These are phyloP conservation scores for Tuber calosporum DNA, from an alignment of 495 filamentous ascomycete species.

Conservation along the genomic window DNA sequence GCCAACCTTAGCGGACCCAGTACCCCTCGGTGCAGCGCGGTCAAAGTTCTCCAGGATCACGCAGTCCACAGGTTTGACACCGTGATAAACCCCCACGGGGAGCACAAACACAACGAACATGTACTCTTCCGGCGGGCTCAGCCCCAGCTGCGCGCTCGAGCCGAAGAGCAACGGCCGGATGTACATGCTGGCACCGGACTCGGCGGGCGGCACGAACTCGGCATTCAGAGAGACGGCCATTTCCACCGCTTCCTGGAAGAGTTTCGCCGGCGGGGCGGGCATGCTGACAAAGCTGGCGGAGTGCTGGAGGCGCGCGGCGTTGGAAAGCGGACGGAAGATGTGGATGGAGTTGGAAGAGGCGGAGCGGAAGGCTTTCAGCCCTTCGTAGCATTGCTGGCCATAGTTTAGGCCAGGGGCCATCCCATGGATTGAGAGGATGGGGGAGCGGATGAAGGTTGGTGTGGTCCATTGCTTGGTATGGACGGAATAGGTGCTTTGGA, in stretches of 20 bases:
- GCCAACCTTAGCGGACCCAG: conserved; percentile 65
- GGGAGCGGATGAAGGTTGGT: conserved; percentile 65
- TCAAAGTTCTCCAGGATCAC: conserved; percentile 73
- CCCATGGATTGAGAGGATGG: conserved; percentile 75
- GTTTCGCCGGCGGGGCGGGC: conserved; percentile 61
- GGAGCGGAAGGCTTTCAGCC: conserved; percentile 81
- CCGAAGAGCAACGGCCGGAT: conserved; percentile 83
- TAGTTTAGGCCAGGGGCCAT: conserved; percentile 90
- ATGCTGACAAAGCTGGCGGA: conserved; percentile 71
- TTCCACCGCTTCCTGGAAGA: conserved; percentile 67
- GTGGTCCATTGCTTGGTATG: conserved; percentile 66
- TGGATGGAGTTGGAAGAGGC: conserved; percentile 56
- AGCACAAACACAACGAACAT: conserved; percentile 77
- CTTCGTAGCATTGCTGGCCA: conserved; percentile 85
- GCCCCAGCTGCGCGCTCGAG: conserved; percentile 66
- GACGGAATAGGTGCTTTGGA: conserved; percentile 65
- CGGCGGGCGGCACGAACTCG: conserved; percentile 76
- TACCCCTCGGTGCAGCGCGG: conserved; percentile 65
- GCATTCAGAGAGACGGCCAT: conserved; percentile 78
- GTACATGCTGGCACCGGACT: conserved; percentile 80
- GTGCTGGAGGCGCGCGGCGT: conserved; percentile 72
- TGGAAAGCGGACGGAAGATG: conserved; percentile 73
- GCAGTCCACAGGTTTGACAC: conserved; percentile 68
- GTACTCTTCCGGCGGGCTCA: conserved; percentile 80
- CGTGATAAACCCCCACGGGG: conserved; percentile 85